phyloP scores from a whole-genome alignment of 1,284 basidiomycete species.

The Xerocomus nothofagi region DNA sequence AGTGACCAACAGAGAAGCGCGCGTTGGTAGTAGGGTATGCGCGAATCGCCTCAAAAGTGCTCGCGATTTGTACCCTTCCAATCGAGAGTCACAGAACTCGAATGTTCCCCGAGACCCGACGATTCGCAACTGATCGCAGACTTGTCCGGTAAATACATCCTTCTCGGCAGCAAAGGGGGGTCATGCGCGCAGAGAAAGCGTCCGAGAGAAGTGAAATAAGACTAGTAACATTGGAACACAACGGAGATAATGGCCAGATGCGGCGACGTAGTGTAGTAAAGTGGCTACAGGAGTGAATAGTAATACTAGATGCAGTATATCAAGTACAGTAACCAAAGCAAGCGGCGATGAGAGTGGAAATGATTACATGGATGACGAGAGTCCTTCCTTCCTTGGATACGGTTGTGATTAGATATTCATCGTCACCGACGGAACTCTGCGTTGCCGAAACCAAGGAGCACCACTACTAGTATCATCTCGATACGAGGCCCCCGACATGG shows the following conservation, averaged over 20 bases:
- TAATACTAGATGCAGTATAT: slow-evolving; percentile 6
- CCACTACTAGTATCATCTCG: slow-evolving; percentile 9
- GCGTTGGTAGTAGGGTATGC: slow-evolving; percentile 4
- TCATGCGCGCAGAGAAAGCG: not conserved
- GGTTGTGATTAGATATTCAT: slow-evolving; percentile 21
- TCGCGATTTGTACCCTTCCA: not conserved
- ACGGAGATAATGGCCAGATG: slow-evolving; percentile 7
- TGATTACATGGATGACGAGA: slow-evolving; percentile 17
- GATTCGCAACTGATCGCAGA: slow-evolving; percentile 12
- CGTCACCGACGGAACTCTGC: slow-evolving; percentile 2
- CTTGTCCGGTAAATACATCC: not conserved
- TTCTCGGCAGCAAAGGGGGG: not conserved
- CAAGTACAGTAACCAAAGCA: slow-evolving; percentile 9
- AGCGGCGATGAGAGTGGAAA: slow-evolving; percentile 2
- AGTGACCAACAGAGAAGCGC: slow-evolving; percentile 4
- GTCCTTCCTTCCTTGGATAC: slow-evolving; percentile 23
- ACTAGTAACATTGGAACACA: not conserved
- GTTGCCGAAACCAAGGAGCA: slow-evolving; percentile 9
- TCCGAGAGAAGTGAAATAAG: not conserved
- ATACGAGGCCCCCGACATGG: slow-evolving; percentile 3
- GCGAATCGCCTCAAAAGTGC: slow-evolving; percentile 9
- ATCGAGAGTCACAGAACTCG: slow-evolving; percentile 2
- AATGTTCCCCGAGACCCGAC: not conserved
- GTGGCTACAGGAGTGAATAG: slow-evolving; percentile 19
- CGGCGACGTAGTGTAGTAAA: slow-evolving; percentile 16